Base-by-base conservation (phyloP, 768 basidiomycete genomes). In the Suillus hirtellus region DNA sequence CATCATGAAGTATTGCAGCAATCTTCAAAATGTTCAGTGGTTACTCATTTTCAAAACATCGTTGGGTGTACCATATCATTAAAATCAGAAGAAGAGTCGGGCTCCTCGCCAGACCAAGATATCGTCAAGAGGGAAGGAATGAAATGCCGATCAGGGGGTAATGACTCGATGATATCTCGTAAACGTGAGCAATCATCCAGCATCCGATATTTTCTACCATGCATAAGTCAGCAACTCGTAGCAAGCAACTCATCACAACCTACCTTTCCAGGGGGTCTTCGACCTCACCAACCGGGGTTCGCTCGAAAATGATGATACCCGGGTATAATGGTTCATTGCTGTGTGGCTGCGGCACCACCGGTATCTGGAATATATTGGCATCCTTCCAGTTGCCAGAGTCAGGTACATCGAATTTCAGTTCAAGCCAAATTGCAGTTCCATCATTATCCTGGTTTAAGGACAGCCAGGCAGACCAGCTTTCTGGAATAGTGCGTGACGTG, bases 401-500 rank as follows among this genome's bases (percentile, higher is more conserved):
- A 0, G 88, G 88, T 14, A 91, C 80, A 65, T 87, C 81, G 64
- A 93, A 92, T 73, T 93, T 93, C 66, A 81, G 80, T 69, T 92
- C 87, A 47, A 92, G 68, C 91, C 91, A 93, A 44, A 92, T 90
- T 3, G 90, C 89, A 9, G 90, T 92, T 21, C 84, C 85, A 68
- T 92, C 89, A 67, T 81, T 86, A 63, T 86, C 86, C 14, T 85
- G 84, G 69, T 92, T 92, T 68, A 85, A 79, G 3, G 90, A 90
- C n/a, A 93, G 70, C 91, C 90, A 92, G 44, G 86, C 73, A 31
- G 81, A 79, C 88, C 89, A 92, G 8, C 83, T 75, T 3, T 67
- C 53, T 69, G 76, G 62, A 77, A 72, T 4, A 70, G 73, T 38
- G 64, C 59, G 49, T 42, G 68, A 60, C 15, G 77, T 65, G 77